phyloP scores from a whole-genome alignment of 257 asterid genomes.

The Lithospermum erythrorhizon region DNA sequence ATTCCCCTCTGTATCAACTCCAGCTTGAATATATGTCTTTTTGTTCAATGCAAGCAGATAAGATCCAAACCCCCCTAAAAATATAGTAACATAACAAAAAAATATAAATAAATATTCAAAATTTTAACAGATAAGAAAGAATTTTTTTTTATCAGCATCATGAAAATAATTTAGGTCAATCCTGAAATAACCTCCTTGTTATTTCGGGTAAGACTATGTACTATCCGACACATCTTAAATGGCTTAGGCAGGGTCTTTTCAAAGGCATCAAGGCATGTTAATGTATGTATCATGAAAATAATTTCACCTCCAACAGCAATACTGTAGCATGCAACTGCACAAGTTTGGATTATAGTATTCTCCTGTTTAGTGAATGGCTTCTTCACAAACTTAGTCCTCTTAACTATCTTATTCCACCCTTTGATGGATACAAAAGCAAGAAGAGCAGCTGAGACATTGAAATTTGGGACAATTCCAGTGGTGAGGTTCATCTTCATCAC shows the following conservation, averaged over 20 bases:
- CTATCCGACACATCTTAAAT: no score
- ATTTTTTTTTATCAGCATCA: not conserved
- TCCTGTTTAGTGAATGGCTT: conserved; percentile 23
- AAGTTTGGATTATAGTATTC: conserved; percentile 22
- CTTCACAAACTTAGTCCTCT: conserved; percentile 12
- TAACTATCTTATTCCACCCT: conserved; percentile 18
- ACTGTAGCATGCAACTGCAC: conserved; percentile 28
- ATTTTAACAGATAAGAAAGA: not conserved
- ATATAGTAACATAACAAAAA: not conserved
- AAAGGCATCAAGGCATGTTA: no score
- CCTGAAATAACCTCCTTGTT: no score
- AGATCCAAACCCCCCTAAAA: conserved; percentile 50
- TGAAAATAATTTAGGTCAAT: not conserved
- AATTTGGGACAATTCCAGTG: conserved; percentile 22
- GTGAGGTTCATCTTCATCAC: conserved; percentile 21
- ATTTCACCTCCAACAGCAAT: conserved; percentile 21
- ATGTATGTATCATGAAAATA: not conserved
- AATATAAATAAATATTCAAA: not conserved
- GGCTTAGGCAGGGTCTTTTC: no score
- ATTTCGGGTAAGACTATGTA: no score
- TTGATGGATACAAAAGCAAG: conserved; percentile 16
- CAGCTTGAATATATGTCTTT: conserved; percentile 26
- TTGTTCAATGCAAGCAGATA: conserved; percentile 47
- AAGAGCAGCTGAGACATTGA: conserved; percentile 23
- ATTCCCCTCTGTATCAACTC: conserved; percentile 25